Evolutionary conservation across 208 protist species (phyloP).

Genomic region (Trypanosoma vivax): DNA sequence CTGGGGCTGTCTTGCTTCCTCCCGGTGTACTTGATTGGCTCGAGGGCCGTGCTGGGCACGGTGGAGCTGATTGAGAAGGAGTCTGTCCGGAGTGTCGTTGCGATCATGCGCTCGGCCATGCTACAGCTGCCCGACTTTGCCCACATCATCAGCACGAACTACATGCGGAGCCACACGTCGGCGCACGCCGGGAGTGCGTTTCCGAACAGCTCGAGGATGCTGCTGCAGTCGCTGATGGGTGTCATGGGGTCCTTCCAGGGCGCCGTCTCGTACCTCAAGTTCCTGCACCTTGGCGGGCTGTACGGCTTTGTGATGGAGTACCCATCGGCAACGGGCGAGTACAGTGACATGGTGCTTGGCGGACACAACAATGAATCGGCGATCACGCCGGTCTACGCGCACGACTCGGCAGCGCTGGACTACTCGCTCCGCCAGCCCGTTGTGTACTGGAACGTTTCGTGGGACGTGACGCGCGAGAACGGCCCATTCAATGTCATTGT

Average conservation of each 20-base stretch:
- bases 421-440: not conserved
- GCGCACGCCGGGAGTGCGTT: constrained; percentile 9
- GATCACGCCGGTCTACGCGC: not conserved
- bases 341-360: constrained; percentile 4
- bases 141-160: constrained; percentile 54
- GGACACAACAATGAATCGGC: not conserved
- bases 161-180: constrained; percentile 28
- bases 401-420: constrained; percentile 3
- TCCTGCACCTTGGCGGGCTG: constrained; percentile 1
- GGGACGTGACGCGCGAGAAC: not conserved
- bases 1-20: constrained; percentile 25
- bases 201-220: not conserved
- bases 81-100: constrained; percentile 35
- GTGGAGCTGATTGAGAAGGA: constrained; percentile 22
- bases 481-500: constrained; percentile 41
- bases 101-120: constrained; percentile 48
- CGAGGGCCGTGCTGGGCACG: constrained; percentile 15
- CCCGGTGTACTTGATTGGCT: constrained; percentile 24
- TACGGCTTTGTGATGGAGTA: constrained; percentile 12
- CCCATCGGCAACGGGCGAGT: not conserved
- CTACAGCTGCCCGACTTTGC: constrained; percentile 61
- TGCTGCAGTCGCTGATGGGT: constrained; percentile 17
- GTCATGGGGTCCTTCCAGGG: constrained; percentile 12
- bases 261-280: constrained; percentile 19
- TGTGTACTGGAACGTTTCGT: constrained; percentile 11